These are phyloP conservation scores for Botrytis squamosa DNA, from an alignment of 2,329 filamentous ascomycete genomes.

Conservation along the genomic window DNA sequence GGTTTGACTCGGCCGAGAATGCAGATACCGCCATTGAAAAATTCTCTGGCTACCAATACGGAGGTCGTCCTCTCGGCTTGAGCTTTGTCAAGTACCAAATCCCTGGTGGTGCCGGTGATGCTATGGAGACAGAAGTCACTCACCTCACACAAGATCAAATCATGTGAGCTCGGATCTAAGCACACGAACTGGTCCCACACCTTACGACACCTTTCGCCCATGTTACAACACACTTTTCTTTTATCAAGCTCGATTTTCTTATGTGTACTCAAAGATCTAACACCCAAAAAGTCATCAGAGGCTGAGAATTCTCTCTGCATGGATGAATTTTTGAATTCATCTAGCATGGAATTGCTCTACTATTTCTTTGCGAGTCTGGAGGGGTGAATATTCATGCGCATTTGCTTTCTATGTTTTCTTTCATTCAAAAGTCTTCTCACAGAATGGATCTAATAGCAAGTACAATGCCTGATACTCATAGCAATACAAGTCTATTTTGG, in stretches of 20 bases:
- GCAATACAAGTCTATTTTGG: constrained; percentile 19
- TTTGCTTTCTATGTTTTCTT: constrained; percentile 15
- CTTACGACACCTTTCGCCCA: not conserved
- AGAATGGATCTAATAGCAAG: constrained; percentile 19
- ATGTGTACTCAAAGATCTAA: constrained; percentile 15
- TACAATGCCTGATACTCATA: constrained; percentile 18
- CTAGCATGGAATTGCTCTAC: not conserved
- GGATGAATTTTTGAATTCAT: not conserved
- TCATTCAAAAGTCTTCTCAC: constrained; percentile 24
- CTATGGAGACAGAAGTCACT: constrained; percentile 79
- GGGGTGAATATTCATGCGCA: constrained; percentile 16
- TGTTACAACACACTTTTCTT: constrained; percentile 20
- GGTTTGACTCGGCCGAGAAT: constrained; percentile 79
- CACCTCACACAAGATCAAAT: constrained; percentile 96
- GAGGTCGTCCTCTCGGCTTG: constrained; percentile 87
- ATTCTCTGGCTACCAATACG: constrained; percentile 97
- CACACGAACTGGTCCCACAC: not conserved
- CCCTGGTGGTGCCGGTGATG: constrained; percentile 51
- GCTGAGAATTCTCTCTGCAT: constrained; percentile 1
- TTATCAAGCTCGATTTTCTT: constrained; percentile 16
- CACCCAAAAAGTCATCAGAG: constrained; percentile 7
- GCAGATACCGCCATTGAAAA: constrained; percentile 94
- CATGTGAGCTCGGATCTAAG: constrained; percentile 60
- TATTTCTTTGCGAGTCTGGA: constrained; percentile 15
- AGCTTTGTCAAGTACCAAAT: constrained; percentile 93